phyloP scores from a whole-genome alignment of 2,329 filamentous ascomycete species.

The Fusarium mexicanum region DNA sequence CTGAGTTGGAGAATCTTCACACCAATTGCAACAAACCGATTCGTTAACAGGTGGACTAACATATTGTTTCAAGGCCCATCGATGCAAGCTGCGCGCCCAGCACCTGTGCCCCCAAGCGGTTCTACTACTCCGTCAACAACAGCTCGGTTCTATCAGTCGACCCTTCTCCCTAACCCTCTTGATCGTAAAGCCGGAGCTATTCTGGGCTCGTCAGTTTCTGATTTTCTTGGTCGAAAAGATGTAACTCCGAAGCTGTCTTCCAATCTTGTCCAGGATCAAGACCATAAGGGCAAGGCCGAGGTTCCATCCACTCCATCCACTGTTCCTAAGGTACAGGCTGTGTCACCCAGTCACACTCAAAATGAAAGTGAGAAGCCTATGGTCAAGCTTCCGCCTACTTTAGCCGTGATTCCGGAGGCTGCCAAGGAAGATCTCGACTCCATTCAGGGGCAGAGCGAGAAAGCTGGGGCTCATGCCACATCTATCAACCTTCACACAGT shows the following conservation, averaged over 20 bases:
- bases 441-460: not conserved
- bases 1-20: not conserved
- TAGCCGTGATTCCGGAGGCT: not conserved
- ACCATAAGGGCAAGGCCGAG: not conserved
- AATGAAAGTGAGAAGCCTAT: not conserved
- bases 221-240: slow-evolving; percentile 38
- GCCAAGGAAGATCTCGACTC: not conserved
- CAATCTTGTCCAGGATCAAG: not conserved
- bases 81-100: not conserved
- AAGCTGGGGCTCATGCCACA: not conserved
- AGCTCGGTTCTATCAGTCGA: slow-evolving; percentile 26
- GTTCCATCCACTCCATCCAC: not conserved
- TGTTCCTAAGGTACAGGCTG: not conserved
- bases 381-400: not conserved
- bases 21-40: not conserved
- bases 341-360: not conserved
- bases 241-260: not conserved
- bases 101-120: not conserved
- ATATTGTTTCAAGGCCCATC: not conserved
- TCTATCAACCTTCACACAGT: not conserved
- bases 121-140: slow-evolving; percentile 29
- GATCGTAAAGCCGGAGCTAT: slow-evolving; percentile 19
- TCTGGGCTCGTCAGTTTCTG: slow-evolving; percentile 33
- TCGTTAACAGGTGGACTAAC: not conserved
- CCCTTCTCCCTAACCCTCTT: slow-evolving; percentile 11